These are phyloP conservation scores for Aspergillus awamori DNA, from an alignment of 2,329 filamentous ascomycete genomes.

Conservation along the genomic window DNA sequence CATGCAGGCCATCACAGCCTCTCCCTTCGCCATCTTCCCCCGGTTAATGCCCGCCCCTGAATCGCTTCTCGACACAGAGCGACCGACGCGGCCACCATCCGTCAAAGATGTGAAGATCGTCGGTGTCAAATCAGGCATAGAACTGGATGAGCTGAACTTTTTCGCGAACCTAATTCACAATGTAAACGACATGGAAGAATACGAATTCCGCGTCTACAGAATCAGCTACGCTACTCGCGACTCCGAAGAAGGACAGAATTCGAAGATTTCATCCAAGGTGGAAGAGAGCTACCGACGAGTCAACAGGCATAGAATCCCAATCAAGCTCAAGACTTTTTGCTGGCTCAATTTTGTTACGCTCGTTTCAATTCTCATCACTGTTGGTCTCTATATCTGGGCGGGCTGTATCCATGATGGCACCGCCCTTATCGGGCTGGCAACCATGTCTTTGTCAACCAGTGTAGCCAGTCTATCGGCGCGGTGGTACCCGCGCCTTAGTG, in stretches of 20 bases:
- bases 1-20: constrained; percentile 62
- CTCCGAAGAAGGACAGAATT: neutral
- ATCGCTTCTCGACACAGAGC: constrained; percentile 59
- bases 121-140: constrained; percentile 60
- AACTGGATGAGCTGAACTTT: constrained; percentile 60
- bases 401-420: constrained; percentile 52
- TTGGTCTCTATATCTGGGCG: constrained; percentile 25
- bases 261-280: neutral
- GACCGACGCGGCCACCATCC: constrained; percentile 60
- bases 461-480: constrained; percentile 61
- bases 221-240: constrained; percentile 1
- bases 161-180: constrained; percentile 65
- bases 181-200: constrained; percentile 8
- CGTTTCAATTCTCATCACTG: constrained; percentile 49
- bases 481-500: constrained; percentile 61
- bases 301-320: neutral
- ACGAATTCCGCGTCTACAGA: constrained; percentile 12
- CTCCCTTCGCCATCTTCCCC: constrained; percentile 59
- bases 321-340: neutral
- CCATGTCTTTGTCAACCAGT: constrained; percentile 57
- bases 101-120: constrained; percentile 56
- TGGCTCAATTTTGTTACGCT: constrained; percentile 56
- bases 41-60: constrained; percentile 65
- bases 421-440: constrained; percentile 54
- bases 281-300: neutral